Evolutionary conservation across 139 green algal genomes (phyloP), one percentile per base, ranked within the genome.

Genomic region (Chlorella sp.): DNA sequence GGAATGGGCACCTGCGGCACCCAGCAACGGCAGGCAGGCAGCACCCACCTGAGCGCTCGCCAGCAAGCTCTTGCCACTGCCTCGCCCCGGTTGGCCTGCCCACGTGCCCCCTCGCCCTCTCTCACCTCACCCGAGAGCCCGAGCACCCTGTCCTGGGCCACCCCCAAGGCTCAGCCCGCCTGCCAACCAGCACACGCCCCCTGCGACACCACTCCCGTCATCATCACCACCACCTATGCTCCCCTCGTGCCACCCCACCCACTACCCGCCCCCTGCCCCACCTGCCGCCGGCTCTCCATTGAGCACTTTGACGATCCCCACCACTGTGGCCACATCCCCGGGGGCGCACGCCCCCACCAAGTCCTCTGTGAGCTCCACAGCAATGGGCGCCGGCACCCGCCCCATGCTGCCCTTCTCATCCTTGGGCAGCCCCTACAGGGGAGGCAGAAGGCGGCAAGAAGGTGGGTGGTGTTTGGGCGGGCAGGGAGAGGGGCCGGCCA

Each of bases 331-430:
- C 36, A 97, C 91, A 73, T 99, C 96, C 0, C 97, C 97, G 57
- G 97, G 94, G 2, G 91, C 83, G 78, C 93, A 96, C 36, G 86
- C 89, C 40, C 94, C 91, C 40, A 97, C 97, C 66, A 99, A 90
- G 40, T 99, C 97, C 14, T 95, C 91, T 9, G 22, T 88, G n/a
- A 99, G 92, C 91, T 99, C 97, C 60, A 99, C 95, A 83, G 99
- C 95, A 28, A 97, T 60, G 18, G 88, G 93, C 24, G 93, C 84
- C 1, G 96, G 95, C 68, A 96, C 92, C 24, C 91, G 85, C 19
- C 94, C 96, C 39, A 91, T 82, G 16, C 92, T 90, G 40, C 89
- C 60, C 26, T 81, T 69, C 34, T 94, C 92, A 3, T 91, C 89
- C 2, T 83, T 83, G 22, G 93, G 86, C 30, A 97, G 81, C 89